Evolutionary conservation across 371 early-diverging fungal species (phyloP).

Genomic region (Sporodiniella umbellata): DNA sequence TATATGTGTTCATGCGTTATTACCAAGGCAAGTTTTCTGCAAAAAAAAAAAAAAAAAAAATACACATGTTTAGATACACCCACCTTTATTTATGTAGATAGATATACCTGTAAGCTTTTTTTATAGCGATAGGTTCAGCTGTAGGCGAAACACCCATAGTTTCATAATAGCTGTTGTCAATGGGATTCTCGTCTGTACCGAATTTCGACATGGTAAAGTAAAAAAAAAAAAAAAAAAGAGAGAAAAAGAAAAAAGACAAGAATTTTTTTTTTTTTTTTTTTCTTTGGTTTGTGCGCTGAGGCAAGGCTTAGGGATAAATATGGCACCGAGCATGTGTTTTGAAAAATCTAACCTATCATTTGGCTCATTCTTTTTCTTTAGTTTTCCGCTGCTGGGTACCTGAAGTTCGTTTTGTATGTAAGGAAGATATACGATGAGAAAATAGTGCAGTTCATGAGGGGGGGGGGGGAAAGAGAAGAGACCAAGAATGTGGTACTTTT

Average conservation of each 20-base stretch:
- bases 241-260: background rate
- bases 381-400: background rate
- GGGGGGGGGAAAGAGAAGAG: too few species aligned
- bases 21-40: constrained; percentile 49
- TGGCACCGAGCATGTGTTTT: background rate
- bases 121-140: constrained; percentile 87
- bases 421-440: too few species aligned
- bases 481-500: too few species aligned
- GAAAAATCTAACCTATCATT: too few species aligned
- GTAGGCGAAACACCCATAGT: constrained; percentile 74
- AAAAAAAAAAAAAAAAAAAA: background rate
- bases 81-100: constrained; percentile 9
- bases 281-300: background rate
- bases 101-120: constrained; percentile 84
- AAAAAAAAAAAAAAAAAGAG: background rate
- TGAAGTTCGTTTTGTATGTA: too few species aligned
- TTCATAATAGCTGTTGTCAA: constrained; percentile 84
- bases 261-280: too few species aligned
- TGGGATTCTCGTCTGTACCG: constrained; percentile 70
- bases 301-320: background rate
- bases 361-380: background rate
- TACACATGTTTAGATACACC: constrained; percentile 22
- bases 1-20: background rate
- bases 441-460: too few species aligned
- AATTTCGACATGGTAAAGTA: constrained; percentile 30